These are phyloP conservation scores for Neoboletus brunneissimus DNA, from an alignment of 768 basidiomycete species.

Conservation along the genomic window DNA sequence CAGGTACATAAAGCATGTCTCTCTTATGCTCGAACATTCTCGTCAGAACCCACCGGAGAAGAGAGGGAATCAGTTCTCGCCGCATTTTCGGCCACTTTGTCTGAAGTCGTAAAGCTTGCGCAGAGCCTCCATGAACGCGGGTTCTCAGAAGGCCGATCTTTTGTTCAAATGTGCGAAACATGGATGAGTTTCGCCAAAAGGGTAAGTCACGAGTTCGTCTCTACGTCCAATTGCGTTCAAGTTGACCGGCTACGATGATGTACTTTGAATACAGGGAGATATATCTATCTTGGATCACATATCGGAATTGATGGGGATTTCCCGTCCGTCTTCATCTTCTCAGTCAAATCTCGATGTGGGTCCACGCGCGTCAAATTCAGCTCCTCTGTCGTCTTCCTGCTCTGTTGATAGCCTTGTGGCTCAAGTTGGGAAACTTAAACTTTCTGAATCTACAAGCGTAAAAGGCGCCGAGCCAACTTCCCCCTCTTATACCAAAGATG, in stretches of 20 bases:
- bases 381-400: neutral
- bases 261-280: conserved; percentile 40
- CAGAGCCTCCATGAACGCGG: conserved; percentile 35
- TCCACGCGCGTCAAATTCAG: neutral
- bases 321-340: conserved; percentile 4
- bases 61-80: conserved; percentile 30
- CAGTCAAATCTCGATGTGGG: neutral
- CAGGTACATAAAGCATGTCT: conserved; percentile 54
- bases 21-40: conserved; percentile 26
- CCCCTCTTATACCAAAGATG: conserved; percentile 3
- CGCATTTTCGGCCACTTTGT: conserved; percentile 43
- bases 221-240: neutral
- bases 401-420: conserved; percentile 19
- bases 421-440: conserved; percentile 19
- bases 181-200: conserved; percentile 67
- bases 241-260: neutral
- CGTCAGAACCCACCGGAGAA: conserved; percentile 9
- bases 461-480: neutral
- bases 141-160: conserved; percentile 52
- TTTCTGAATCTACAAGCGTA: conserved; percentile 10
- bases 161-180: conserved; percentile 64
- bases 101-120: conserved; percentile 41
- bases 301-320: conserved; percentile 36
- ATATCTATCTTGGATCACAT: conserved; percentile 47
- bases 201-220: conserved; percentile 33